A percentile compares a stretch with the other conserved stretches of the same genome.
phyloP scores from a whole-genome alignment of 106 monocot genomes.

The Dendrobium nobile region DNA sequence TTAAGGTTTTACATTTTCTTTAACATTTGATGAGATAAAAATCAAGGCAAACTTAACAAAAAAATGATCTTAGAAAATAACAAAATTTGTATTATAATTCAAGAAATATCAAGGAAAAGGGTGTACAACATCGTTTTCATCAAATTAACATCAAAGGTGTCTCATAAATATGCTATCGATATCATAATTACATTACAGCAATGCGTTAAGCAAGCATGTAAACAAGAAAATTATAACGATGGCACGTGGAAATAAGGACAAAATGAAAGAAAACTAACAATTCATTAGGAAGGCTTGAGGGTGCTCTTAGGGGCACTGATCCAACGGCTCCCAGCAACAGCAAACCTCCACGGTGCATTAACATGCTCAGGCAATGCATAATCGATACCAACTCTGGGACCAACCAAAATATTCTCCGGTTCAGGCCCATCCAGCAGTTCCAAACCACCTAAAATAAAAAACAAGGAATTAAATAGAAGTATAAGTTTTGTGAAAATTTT shows the following conservation, averaged over 20 bases:
- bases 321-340: conserved; percentile 71
- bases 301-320: conserved; percentile 81
- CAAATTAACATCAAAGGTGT: neutral
- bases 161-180: neutral
- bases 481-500: neutral
- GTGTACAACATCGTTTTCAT: neutral
- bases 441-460: conserved; percentile 50
- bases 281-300: conserved; percentile 17
- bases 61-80: too few relatives aligned
- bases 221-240: neutral
- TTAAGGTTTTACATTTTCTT: too few relatives aligned
- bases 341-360: conserved; percentile 78
- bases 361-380: conserved; percentile 86
- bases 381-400: conserved; percentile 79
- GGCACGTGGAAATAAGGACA: neutral
- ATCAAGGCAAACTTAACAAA: too few relatives aligned
- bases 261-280: conserved; percentile 5
- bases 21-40: too few relatives aligned
- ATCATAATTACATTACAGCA: neutral
- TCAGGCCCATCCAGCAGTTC: conserved; percentile 66
- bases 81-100: too few relatives aligned
- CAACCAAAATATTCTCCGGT: conserved; percentile 57
- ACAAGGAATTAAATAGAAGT: neutral
- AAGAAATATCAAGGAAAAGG: too few relatives aligned
- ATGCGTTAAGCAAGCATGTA: neutral